Percentiles rank a stretch among this genome's conserved stretches.
Evolutionary conservation across 2,329 filamentous ascomycete species (phyloP).

Genomic region (Dichotomopilus funicola): DNA sequence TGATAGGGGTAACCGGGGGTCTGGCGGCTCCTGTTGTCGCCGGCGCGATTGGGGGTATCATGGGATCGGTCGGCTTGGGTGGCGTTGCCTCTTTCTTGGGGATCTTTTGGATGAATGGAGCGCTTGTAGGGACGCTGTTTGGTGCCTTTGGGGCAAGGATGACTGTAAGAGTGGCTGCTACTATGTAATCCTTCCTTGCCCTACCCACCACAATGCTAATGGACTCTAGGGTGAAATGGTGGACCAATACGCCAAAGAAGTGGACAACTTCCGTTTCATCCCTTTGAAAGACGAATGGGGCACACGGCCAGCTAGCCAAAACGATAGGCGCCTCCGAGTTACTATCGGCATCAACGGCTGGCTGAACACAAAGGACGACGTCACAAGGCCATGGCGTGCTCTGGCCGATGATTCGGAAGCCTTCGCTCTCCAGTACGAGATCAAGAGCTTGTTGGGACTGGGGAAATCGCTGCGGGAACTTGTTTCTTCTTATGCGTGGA

Average conservation of each 20-base stretch:
- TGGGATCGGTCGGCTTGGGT: slow-evolving; percentile 79
- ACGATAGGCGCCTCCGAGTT: slow-evolving; percentile 58
- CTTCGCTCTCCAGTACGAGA: slow-evolving; percentile 80
- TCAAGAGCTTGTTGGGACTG: slow-evolving; percentile 67
- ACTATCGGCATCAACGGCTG: slow-evolving; percentile 85
- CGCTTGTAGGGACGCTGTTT: slow-evolving; percentile 80
- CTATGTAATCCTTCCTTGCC: no score
- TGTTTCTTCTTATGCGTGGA: slow-evolving; percentile 70
- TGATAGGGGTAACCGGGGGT: slow-evolving; percentile 88
- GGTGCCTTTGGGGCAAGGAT: slow-evolving; percentile 80
- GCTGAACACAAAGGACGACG: slow-evolving; percentile 68
- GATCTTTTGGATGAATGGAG: slow-evolving; percentile 76
- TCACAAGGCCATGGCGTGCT: slow-evolving; percentile 72
- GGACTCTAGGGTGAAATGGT: slow-evolving; percentile 63
- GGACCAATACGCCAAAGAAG: slow-evolving; percentile 79
- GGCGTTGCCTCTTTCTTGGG: slow-evolving; percentile 82
- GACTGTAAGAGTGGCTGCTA: slow-evolving; percentile 36
- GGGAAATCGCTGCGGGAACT: slow-evolving; percentile 67
- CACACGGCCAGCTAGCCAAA: slow-evolving; percentile 24
- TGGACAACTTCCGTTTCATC: slow-evolving; percentile 75
- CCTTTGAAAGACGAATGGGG: slow-evolving; percentile 54
- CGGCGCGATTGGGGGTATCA: slow-evolving; percentile 74
- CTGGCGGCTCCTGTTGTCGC: slow-evolving; percentile 85
- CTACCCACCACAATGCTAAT: background rate
- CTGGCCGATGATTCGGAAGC: slow-evolving; percentile 67